Evolutionary conservation across 1,284 basidiomycete species (phyloP).

Genomic region (Ustilago sp.): DNA sequence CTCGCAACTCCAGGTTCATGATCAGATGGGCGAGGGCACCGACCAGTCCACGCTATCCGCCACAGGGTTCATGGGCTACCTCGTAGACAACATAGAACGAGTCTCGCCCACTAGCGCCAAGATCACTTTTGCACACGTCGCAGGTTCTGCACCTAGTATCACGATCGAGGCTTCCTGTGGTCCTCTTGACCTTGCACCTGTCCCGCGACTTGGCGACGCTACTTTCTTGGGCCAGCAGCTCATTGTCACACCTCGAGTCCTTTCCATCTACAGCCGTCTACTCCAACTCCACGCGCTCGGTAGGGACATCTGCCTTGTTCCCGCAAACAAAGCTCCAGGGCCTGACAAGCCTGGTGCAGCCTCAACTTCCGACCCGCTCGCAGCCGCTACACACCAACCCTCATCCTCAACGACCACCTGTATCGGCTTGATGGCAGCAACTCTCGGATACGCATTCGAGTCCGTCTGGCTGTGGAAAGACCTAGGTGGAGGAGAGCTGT

Average conservation of each 20-base stretch:
- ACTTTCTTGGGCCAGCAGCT: conserved; percentile 36
- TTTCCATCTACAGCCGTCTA: conserved; percentile 64
- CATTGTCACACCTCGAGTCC: conserved; percentile 66
- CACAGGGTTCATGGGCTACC: conserved; percentile 63
- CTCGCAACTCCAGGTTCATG: conserved; percentile 53
- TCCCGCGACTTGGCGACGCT: conserved; percentile 47
- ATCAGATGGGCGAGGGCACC: conserved; percentile 52
- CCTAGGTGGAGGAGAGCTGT: conserved; percentile 68
- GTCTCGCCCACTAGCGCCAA: conserved; percentile 37
- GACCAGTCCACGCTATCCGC: conserved; percentile 36
- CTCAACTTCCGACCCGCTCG: conserved; percentile 34
- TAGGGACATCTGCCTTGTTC: conserved; percentile 66
- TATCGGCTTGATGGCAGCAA: conserved; percentile 66
- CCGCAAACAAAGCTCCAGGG: conserved; percentile 38
- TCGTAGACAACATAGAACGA: conserved; percentile 46
- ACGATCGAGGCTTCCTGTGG: conserved; percentile 59
- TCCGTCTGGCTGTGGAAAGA: conserved; percentile 70
- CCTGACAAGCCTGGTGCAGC: conserved; percentile 37
- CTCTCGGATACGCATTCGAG: conserved; percentile 69
- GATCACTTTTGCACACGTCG: conserved; percentile 58
- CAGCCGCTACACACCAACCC: conserved; percentile 51
- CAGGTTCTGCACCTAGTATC: conserved; percentile 21
- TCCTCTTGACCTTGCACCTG: conserved; percentile 50
- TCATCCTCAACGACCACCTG: conserved; percentile 69
- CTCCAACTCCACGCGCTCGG: conserved; percentile 69